These are phyloP conservation scores for Picea mariana DNA, from an alignment of 83 land plant species.

Conservation along the genomic window DNA sequence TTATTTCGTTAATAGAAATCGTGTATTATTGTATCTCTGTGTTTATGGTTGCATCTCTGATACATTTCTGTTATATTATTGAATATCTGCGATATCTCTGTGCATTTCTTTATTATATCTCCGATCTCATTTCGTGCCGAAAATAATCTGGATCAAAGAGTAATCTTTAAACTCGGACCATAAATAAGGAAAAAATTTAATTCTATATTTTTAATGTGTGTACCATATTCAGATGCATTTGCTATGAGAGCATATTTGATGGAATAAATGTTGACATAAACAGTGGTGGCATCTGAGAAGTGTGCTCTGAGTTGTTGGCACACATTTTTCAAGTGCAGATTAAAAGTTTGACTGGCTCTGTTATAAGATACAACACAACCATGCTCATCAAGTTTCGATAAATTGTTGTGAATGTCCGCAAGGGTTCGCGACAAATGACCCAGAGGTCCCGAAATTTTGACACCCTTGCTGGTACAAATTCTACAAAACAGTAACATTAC, in stretches of 20 bases:
- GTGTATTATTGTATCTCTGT: too few relatives aligned
- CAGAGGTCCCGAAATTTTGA: conserved; percentile 60
- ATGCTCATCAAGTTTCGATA: conserved; percentile 24
- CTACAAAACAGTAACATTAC: conserved; percentile 23
- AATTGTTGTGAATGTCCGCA: conserved; percentile 2
- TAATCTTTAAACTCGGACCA: too few relatives aligned
- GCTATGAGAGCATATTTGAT: conserved; percentile 61
- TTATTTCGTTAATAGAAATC: too few relatives aligned
- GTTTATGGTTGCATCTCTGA: too few relatives aligned
- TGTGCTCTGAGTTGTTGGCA: conserved; percentile 35
- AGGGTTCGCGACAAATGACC: conserved; percentile 58
- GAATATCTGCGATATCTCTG: too few relatives aligned
- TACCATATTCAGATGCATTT: conserved; percentile 54
- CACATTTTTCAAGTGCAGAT: conserved; percentile 15
- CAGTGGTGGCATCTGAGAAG: conserved; percentile 36
- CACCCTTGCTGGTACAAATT: conserved; percentile 41
- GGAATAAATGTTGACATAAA: conserved; percentile 54
- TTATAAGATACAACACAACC: conserved; percentile 49
- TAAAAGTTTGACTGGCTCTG: conserved; percentile 27
- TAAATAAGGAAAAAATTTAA: too few relatives aligned
- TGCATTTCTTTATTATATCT: too few relatives aligned
- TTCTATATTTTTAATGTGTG: neutral
- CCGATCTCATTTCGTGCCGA: too few relatives aligned
- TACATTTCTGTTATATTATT: too few relatives aligned
- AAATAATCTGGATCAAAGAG: too few relatives aligned